Conservation (phyloP, 257 asterid genomes). For the Scutellaria minor region DNA sequence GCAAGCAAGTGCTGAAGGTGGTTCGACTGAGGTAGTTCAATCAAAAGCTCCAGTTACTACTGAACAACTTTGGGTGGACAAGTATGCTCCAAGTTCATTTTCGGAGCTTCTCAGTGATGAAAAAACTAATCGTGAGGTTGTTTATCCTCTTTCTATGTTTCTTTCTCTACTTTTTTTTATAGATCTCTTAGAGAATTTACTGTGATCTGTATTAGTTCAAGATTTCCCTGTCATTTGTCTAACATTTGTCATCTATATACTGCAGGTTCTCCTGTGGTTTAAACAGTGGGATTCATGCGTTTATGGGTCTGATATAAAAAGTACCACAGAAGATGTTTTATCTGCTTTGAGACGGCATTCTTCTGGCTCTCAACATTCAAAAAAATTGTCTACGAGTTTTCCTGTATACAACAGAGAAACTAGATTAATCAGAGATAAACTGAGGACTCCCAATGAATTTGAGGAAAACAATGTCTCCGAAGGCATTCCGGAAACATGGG, state of each 20-base stretch:
- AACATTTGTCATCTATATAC: slow-evolving; percentile 33
- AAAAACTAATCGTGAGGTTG: slow-evolving; percentile 96
- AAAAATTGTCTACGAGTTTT: slow-evolving; percentile 53
- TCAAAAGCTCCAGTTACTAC: slow-evolving; percentile 48
- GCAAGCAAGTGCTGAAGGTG: slow-evolving; percentile 67
- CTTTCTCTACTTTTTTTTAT: slow-evolving; percentile 25
- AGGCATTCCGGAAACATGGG: slow-evolving; percentile 61
- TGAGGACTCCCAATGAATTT: slow-evolving; percentile 47
- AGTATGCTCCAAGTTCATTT: slow-evolving; percentile 93
- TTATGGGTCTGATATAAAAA: slow-evolving; percentile 87
- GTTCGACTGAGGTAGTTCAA: slow-evolving; percentile 45
- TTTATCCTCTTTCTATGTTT: slow-evolving; percentile 33
- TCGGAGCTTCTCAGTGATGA: slow-evolving; percentile 99
- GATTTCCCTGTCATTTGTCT: slow-evolving; percentile 21
- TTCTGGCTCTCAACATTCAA: slow-evolving; percentile 59
- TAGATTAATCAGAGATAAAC: slow-evolving; percentile 46
- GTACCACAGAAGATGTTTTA: slow-evolving; percentile 84
- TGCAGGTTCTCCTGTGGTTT: slow-evolving; percentile 94
- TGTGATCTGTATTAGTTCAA: slow-evolving; percentile 14
- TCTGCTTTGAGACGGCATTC: slow-evolving; percentile 89
- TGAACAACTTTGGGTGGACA: slow-evolving; percentile 97
- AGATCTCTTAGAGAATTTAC: slow-evolving; percentile 23
- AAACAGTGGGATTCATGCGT: slow-evolving; percentile 98
- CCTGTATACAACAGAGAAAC: slow-evolving; percentile 48
- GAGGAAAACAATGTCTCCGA: slow-evolving; percentile 53